Evolutionary conservation across 2,329 filamentous ascomycete genomes (phyloP), one percentile per base, ranked within the genome.

Genomic region (Fusarium sacchari): DNA sequence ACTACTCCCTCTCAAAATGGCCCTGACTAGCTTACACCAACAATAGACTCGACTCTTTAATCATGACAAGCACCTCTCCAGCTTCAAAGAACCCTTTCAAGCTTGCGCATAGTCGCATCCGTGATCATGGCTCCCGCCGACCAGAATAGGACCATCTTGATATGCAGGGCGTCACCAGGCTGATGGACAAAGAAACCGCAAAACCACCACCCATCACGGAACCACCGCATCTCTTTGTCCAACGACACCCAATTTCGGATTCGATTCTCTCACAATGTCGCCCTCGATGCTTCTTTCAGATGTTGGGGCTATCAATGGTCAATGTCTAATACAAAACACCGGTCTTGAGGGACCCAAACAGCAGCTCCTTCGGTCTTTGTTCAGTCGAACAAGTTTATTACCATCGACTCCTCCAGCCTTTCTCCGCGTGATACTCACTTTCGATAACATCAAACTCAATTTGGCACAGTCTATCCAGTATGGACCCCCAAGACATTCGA

Each of bases 361-460:
- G 39, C 47, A 40, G 49, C 50, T 24, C 30, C 34, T 49, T 30
- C 30, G 18, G 67, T 34, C 75, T 77, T 77, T 77, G 75, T 77
- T 63, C 57, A 30, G 17, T 28, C 40, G 55, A 56, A 66, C 68
- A 67, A 67, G 69, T 43, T 75, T 77, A 77, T 77, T 76, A 77
- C 74, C 60, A 43, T 39, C 50, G 32, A 64, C 65, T 26, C 42
- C 36, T 57, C 59, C 60, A 30, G 49, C 24, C 36, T n/a, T 47
- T 30, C 44, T 26, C 44, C 10, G 20, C 17, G 17, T 39, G 24
- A n/a, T 60, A 37, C 26, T 36, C 46, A 43, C 39, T 34, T 39
- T 42, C 34, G 39, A 53, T 22, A 67, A 39, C 43, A 63, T 30
- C 46, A 58, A 63, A 47, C 28, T 37, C 36, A 53, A 14, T n/a